Base-by-base conservation (phyloP, 208 protist genomes). In the Leishmania aethiopica region DNA sequence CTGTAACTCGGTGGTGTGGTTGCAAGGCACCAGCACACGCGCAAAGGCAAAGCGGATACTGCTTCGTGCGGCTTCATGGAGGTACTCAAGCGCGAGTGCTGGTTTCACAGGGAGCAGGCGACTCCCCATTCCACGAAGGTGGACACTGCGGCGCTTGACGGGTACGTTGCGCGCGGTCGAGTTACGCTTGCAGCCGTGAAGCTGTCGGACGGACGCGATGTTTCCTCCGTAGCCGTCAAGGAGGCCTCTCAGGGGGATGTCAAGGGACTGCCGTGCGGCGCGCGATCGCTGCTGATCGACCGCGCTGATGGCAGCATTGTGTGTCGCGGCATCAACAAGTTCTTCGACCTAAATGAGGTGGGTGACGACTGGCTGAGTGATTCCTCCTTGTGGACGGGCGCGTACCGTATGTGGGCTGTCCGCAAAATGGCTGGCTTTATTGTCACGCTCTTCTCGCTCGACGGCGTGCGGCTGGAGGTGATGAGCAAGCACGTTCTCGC, bases 381-480 rank as follows among this genome's bases (percentile, higher is more conserved):
- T 40, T 40, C 60, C 32, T 42, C 47, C 3, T 73, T 95, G 47
- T 96, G 92, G 93, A 40, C 64, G 28, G 15, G 59, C 19, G n/a
- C 42, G 32, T 90, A 88, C 47, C n/a, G 47, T 53, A 85, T 95
- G 42, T 95, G 87, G 87, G 83, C 91, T 3, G 88, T 92, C 81
- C 89, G 95, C 0, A 98, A 98, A 83, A 90, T 98, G 89, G 95
- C 95, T 35, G 95, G 95, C 11, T 98, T 98, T 72, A 86, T 95
- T 47, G 91, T 98, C 47, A 96, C 90, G 3, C 59, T 96, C 25
- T 95, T 94, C 82, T 95, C 95, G 17, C 79, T 91, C 37, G 94
- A 98, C 60, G 95, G 94, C 25, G 69, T 69, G 22, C 80, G n/a
- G 40, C 73, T 98, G 51, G 59, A 80, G 75, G 55, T 96, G 78